phyloP scores from a whole-genome alignment of 441 rosid genomes.

The Raphanus hybrid region DNA sequence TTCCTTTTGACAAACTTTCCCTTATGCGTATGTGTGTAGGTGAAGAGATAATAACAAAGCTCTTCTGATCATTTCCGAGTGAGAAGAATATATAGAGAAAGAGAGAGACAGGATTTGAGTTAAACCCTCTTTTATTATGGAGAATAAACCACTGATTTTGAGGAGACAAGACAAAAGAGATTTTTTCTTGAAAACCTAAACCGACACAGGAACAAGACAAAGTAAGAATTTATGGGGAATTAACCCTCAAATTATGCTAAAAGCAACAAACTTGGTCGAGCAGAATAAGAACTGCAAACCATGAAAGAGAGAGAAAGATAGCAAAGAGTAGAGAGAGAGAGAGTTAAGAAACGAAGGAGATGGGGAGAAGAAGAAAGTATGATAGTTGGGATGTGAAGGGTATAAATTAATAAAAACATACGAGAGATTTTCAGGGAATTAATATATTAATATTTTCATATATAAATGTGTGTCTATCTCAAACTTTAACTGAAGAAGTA shows the following conservation, averaged over 20 bases:
- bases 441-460: conserved; percentile 13
- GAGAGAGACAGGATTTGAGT: conserved; percentile 43
- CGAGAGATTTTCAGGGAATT: conserved; percentile 21
- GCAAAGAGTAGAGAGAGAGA: conserved; percentile 3
- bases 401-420: conserved; percentile 39
- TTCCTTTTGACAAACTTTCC: conserved; percentile 11
- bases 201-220: conserved; percentile 33
- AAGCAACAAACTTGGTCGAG: conserved; percentile 44
- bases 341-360: conserved; percentile 18
- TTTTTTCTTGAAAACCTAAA: conserved; percentile 42
- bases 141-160: conserved; percentile 42
- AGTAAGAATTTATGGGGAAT: conserved; percentile 31
- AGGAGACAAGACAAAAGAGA: conserved; percentile 44
- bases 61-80: conserved; percentile 36
- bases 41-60: conserved; percentile 33
- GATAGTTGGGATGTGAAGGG: conserved; percentile 44
- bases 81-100: conserved; percentile 40
- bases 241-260: conserved; percentile 44
- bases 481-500: conserved; percentile 80
- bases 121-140: conserved; percentile 48
- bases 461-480: conserved; percentile 47
- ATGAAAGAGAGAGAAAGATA: conserved; percentile 17
- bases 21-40: conserved; percentile 26
- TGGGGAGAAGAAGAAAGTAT: conserved; percentile 52
- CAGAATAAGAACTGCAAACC: conserved; percentile 48